A percentile compares a stretch with the other conserved stretches of the same genome.
Evolutionary conservation across 164 flowering plant genomes (phyloP).

Genomic region (Vitis amurensis): DNA sequence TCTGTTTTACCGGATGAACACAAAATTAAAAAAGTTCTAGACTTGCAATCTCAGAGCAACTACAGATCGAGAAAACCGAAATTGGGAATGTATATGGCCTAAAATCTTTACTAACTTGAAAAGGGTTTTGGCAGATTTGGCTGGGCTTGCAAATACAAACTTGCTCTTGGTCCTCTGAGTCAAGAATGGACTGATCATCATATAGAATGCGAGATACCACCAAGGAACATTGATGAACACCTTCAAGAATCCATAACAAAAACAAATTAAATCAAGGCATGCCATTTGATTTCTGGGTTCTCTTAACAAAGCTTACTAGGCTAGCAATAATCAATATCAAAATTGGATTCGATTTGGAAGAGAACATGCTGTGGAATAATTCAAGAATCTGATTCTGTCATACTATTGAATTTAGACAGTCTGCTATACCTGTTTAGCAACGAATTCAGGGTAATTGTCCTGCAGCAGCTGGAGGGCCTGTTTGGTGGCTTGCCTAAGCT

Average conservation of each 20-base stretch:
- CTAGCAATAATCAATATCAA: not conserved
- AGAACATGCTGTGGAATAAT: too few relatives aligned
- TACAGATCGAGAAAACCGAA: too few relatives aligned
- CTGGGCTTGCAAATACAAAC: constrained; percentile 47
- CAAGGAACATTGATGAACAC: constrained; percentile 63
- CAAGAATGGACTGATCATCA: constrained; percentile 53
- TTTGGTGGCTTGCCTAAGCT: constrained; percentile 46
- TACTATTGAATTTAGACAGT: too few relatives aligned
- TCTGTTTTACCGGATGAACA: constrained; percentile 25
- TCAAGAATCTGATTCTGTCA: too few relatives aligned
- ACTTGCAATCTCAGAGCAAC: too few relatives aligned
- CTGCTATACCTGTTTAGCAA: constrained; percentile 47
- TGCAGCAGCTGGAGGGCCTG: constrained; percentile 49
- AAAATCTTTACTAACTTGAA: constrained; percentile 39
- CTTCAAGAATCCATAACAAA: constrained; percentile 18
- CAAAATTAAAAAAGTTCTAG: not conserved
- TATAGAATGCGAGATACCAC: constrained; percentile 59
- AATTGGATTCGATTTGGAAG: not conserved
- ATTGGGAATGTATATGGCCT: not conserved
- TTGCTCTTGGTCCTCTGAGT: constrained; percentile 60
- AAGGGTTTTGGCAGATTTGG: constrained; percentile 47
- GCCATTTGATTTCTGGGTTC: not conserved
- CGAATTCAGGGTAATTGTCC: constrained; percentile 67
- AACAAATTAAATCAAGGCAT: constrained; percentile 1
- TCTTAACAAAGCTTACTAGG: too few relatives aligned